Base-by-base conservation (phyloP, 2,329 filamentous ascomycete genomes). In the Alternaria angustiovoidea region DNA sequence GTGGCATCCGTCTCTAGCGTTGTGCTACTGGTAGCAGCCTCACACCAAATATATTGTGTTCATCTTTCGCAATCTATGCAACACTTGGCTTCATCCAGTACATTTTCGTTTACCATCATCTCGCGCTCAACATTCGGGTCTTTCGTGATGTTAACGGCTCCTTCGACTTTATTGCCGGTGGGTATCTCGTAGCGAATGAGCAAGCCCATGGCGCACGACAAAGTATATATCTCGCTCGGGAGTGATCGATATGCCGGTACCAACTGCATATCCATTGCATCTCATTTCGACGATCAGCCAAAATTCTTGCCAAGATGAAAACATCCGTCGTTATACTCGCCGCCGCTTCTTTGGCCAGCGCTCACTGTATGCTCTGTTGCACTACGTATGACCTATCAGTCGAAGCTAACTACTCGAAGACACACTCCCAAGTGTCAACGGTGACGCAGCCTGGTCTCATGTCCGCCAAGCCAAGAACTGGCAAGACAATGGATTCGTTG, bases 401-500 rank as follows among this genome's bases (percentile, higher is more conserved):
- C 3, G 3, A 18, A 24, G 34, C 43, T 63, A 16, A 57, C 34
- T 24, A 12, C 11, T 20, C 2, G 5, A 9, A 63, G 61, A 63
- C 44, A 63, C 61, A 1, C 58, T 63, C n/a, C 61, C 61, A 28
- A 52, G 43, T 41, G 14, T 63, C 36, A 61, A 53, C 34, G 49
- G 57, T 9, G 51, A 46, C 12, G 34, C 36, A 8, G n/a, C 61
- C 18, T 63, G 61, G 61, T 22, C 49, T 2, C 38, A 54, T 5
- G 57, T 61, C 4, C 61, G 61, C 41, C 58, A 56, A 26, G 58
- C 61, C 20, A 60, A 61, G 11, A 63, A 63, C 53, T 61, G 58
- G 48, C 57, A 63, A 24, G 54, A 60, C 53, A 65, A 62, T n/a
- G 57, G 57, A 28, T 60, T 60, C 34, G 57, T 60, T 9, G 57